Percentiles rank a stretch among this genome's conserved stretches.
Conservation (phyloP, 2,329 filamentous ascomycete species). For the Neonectria magnoliae region DNA sequence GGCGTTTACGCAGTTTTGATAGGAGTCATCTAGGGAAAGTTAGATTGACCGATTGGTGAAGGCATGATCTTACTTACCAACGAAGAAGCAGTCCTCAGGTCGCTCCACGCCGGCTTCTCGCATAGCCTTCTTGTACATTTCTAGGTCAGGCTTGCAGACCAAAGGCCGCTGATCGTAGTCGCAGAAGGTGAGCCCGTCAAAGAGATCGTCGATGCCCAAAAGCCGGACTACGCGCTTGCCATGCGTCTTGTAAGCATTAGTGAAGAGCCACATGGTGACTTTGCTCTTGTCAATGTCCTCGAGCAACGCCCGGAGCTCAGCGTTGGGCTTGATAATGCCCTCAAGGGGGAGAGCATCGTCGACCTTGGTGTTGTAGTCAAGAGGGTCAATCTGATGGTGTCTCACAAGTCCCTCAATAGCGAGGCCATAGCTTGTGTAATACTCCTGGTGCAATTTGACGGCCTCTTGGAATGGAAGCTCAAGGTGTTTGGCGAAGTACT, state of each 20-base stretch:
- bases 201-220: slow-evolving; percentile 84
- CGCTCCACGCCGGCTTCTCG: slow-evolving; percentile 77
- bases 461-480: slow-evolving; percentile 80
- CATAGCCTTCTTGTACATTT: slow-evolving; percentile 93
- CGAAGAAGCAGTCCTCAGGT: slow-evolving; percentile 84
- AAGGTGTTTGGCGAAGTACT: slow-evolving; percentile 74
- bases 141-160: slow-evolving; percentile 85
- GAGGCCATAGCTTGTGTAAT: slow-evolving; percentile 96
- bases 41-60: not conserved
- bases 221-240: slow-evolving; percentile 83
- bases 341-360: slow-evolving; percentile 94
- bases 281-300: slow-evolving; percentile 84
- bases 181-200: slow-evolving; percentile 95
- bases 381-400: slow-evolving; percentile 92
- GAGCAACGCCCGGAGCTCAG: slow-evolving; percentile 78
- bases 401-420: slow-evolving; percentile 94
- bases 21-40: slow-evolving; percentile 77
- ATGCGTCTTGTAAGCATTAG: slow-evolving; percentile 94
- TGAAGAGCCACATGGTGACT: slow-evolving; percentile 92
- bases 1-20: slow-evolving; percentile 81
- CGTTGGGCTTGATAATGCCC: slow-evolving; percentile 81
- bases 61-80: slow-evolving; percentile 69
- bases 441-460: slow-evolving; percentile 85
- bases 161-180: slow-evolving; percentile 81
- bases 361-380: slow-evolving; percentile 94